Evolutionary conservation across 2,329 filamentous ascomycete genomes (phyloP), one percentile per base, ranked within the genome.

Genomic region (Volutella citrinella): DNA sequence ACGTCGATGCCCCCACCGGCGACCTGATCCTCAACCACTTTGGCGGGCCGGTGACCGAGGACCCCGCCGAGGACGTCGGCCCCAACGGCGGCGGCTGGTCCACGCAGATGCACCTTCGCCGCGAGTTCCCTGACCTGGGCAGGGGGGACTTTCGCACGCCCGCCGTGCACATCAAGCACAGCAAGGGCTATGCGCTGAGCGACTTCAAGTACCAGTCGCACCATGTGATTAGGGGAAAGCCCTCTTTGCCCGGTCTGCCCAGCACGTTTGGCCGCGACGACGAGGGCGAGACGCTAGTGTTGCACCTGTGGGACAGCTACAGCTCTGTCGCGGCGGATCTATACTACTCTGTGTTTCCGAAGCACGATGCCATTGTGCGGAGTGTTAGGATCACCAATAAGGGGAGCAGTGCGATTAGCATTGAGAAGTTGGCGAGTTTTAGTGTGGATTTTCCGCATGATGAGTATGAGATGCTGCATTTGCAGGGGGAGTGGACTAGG

Each of bases 61-160:
- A 73, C 6, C 46, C 48, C n/a, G 33, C 72, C 3, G 65, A 69
- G 0, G 60, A 65, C 2, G 61, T 66, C 22, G 51, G 45, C 7
- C 42, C 36, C 5, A 51, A 52, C 11, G 46, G 49, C 7, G 44
- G 67, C 13, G 80, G 80, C 27, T 83, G 79, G 79, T 69, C 21
- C 59, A 68, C 19, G 51, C 65, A 30, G 55, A 70, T 69, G 10
- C 76, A 74, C 25, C 52, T 70, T 12, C 69, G 75, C 12, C 71
- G 80, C 18, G 80, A 83, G 50, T 82, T 80, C 34, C 80, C 80
- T 3, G 79, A 84, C 39, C 61, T 78, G 5, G 79, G 80, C 2
- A 69, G 78, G 7, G 78, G 78, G 12, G 80, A 84, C 49, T 78
- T 80, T 43, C 70, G 80, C 5, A 60, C 72, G 4, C 80, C 80